Percentiles rank a stretch among this genome's conserved stretches.
phyloP scores from a whole-genome alignment of 2,329 filamentous ascomycete genomes.

The Trichoderma citrinoviride region DNA sequence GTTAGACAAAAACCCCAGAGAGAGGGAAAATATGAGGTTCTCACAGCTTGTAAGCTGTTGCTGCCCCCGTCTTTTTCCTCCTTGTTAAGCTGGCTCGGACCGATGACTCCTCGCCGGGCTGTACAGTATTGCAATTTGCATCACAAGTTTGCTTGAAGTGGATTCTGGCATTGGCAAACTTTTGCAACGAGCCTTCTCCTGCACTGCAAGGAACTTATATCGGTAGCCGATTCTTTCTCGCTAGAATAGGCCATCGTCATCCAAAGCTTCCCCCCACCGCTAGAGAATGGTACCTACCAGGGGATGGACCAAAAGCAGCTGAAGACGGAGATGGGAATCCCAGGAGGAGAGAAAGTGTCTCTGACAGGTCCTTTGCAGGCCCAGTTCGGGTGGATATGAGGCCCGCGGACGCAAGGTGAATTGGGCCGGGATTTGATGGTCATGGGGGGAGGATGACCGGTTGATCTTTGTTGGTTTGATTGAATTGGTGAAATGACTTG shows the following conservation, averaged over 20 bases:
- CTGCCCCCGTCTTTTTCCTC: no score
- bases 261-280: not conserved
- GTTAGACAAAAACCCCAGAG: no score
- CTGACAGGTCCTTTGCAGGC: not conserved
- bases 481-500: no score
- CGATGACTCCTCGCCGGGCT: slow-evolving; percentile 5
- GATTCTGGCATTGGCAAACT: slow-evolving; percentile 1
- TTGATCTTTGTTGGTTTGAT: no score
- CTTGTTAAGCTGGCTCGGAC: not conserved
- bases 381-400: not conserved
- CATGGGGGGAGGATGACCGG: not conserved
- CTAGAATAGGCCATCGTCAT: not conserved
- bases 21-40: no score
- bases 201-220: no score
- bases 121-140: slow-evolving; percentile 11
- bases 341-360: not conserved
- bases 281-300: not conserved
- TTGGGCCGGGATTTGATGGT: not conserved
- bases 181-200: not conserved
- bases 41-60: no score
- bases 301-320: not conserved
- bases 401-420: slow-evolving; percentile 7
- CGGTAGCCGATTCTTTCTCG: slow-evolving; percentile 15
- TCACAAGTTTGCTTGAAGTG: no score
- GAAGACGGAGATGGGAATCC: not conserved